These are phyloP conservation scores for Spongiforma sp. DNA, from an alignment of 1,284 basidiomycete genomes.

Conservation along the genomic window DNA sequence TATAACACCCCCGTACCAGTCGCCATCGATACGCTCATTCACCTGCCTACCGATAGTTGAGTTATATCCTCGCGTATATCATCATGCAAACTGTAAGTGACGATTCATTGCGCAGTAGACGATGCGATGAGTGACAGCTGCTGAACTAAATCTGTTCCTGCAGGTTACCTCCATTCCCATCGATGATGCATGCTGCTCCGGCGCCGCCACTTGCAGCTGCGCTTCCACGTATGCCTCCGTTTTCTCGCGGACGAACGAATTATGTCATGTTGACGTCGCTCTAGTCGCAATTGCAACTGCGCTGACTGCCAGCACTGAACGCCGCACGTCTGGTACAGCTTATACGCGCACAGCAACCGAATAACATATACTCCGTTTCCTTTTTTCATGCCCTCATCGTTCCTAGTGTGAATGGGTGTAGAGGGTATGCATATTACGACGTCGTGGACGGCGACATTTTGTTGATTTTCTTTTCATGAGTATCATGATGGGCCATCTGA, in stretches of 20 bases:
- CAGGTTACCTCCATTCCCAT: slow-evolving; percentile 27
- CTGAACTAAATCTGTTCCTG: not conserved
- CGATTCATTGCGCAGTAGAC: not conserved
- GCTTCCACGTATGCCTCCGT: slow-evolving; percentile 7
- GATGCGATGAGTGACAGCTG: slow-evolving; percentile 1
- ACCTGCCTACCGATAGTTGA: not conserved
- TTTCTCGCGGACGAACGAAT: too few relatives aligned
- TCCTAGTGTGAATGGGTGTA: too few relatives aligned
- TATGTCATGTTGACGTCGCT: slow-evolving; percentile 14
- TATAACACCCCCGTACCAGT: slow-evolving; percentile 13
- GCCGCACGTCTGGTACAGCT: too few relatives aligned
- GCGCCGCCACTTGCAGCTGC: slow-evolving; percentile 15
- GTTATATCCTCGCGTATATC: not conserved
- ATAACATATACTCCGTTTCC: too few relatives aligned
- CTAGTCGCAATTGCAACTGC: slow-evolving; percentile 28
- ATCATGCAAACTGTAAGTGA: slow-evolving; percentile 29
- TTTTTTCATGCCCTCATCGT: too few relatives aligned
- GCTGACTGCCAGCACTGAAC: slow-evolving; percentile 2
- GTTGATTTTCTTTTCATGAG: too few relatives aligned
- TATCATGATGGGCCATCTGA: too few relatives aligned
- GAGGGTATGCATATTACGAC: too few relatives aligned
- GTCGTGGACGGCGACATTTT: too few relatives aligned
- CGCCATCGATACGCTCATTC: not conserved
- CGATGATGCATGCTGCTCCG: slow-evolving; percentile 31
- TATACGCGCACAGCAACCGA: too few relatives aligned